phyloP scores from a whole-genome alignment of 495 filamentous ascomycete genomes.

The Penicillium malachiteum region DNA sequence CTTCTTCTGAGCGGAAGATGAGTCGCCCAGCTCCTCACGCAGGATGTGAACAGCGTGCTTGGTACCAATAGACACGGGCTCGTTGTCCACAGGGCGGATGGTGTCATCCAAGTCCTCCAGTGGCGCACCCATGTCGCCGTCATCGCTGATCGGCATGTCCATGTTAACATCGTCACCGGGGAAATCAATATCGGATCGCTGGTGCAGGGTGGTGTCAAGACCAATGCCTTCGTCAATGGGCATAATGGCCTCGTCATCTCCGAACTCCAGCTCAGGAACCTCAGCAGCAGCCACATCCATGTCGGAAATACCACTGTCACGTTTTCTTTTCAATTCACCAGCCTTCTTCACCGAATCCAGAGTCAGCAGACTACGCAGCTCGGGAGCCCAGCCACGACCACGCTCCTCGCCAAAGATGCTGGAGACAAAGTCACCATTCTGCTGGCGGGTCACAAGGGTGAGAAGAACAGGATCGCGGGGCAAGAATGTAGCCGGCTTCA shows the following conservation, averaged over 20 bases:
- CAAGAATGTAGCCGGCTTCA: slow-evolving; percentile 74
- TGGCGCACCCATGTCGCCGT: slow-evolving; percentile 46
- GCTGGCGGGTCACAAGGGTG: slow-evolving; percentile 86
- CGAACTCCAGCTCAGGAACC: slow-evolving; percentile 69
- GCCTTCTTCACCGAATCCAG: slow-evolving; percentile 73
- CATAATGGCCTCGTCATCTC: slow-evolving; percentile 55
- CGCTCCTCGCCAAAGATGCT: slow-evolving; percentile 71
- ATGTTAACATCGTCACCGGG: slow-evolving; percentile 57
- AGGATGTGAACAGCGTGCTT: slow-evolving; percentile 95
- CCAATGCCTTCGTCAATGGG: slow-evolving; percentile 50
- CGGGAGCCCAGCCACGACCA: slow-evolving; percentile 80
- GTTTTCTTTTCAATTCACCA: slow-evolving; percentile 88
- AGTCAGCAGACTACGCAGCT: slow-evolving; percentile 81
- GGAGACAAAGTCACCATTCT: slow-evolving; percentile 82
- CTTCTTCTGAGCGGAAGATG: slow-evolving; percentile 63
- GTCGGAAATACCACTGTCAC: slow-evolving; percentile 83
- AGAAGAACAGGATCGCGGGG: slow-evolving; percentile 82
- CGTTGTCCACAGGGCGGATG: slow-evolving; percentile 73
- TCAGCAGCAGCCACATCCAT: slow-evolving; percentile 65
- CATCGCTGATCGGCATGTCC: slow-evolving; percentile 49
- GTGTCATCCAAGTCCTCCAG: slow-evolving; percentile 74
- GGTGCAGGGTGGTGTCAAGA: slow-evolving; percentile 51
- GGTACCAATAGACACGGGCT: slow-evolving; percentile 82
- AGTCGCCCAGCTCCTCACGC: slow-evolving; percentile 78
- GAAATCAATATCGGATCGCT: slow-evolving; percentile 57